Evolutionary conservation across 805 yeast genomes (phyloP).

Genomic region (Pichia sporocuriosa): DNA sequence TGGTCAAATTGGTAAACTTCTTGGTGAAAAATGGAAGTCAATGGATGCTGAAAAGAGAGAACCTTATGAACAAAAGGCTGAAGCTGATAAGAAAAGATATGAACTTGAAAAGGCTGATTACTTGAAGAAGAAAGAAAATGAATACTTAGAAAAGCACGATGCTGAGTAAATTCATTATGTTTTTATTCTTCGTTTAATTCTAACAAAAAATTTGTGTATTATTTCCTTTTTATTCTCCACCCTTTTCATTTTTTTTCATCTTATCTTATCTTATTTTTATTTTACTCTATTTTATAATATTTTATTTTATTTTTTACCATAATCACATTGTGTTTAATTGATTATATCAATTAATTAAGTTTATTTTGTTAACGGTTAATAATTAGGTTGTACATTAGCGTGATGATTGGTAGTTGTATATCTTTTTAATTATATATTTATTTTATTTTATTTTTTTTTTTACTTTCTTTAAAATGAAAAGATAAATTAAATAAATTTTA

Average conservation of each 20-base stretch:
- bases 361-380: constrained; percentile 3
- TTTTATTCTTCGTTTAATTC: not conserved
- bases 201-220: constrained; percentile 5
- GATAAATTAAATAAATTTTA: not conserved
- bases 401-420: not conserved
- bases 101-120: constrained; percentile 92
- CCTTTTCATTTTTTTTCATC: too few species aligned
- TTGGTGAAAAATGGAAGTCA: constrained; percentile 97
- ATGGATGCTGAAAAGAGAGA: constrained; percentile 72
- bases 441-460: not conserved
- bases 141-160: constrained; percentile 11
- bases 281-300: not conserved
- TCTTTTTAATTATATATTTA: not conserved
- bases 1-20: constrained; percentile 90
- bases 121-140: constrained; percentile 29
- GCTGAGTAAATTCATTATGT: not conserved
- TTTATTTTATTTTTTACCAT: not conserved
- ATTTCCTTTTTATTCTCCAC: constrained; percentile 7
- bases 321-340: too few species aligned
- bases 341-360: too few species aligned
- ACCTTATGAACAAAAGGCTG: constrained; percentile 92
- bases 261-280: too few species aligned
- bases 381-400: constrained; percentile 9
- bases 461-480: not conserved
- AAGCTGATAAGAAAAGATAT: constrained; percentile 94